Evolutionary conservation across 1,284 basidiomycete genomes (phyloP), one percentile per base, ranked within the genome.

Genomic region (Entoloma clypeatum): DNA sequence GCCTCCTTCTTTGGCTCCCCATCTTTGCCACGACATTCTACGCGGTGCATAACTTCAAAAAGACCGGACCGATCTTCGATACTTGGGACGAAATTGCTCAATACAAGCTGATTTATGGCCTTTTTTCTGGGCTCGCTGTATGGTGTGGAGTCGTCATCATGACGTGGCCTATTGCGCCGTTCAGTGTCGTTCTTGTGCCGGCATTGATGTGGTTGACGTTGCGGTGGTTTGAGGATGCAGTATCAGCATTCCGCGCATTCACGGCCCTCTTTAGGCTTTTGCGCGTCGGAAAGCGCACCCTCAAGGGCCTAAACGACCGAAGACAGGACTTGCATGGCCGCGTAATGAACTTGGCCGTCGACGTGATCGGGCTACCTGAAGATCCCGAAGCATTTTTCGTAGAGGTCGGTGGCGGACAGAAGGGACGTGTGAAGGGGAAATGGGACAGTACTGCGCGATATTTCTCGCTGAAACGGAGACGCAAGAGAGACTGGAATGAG

Each of bases 401-500:
- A 17, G 64, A 69, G 38, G 64, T 61, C 10, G 81, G 78, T 3
- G 77, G 75, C 24, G 65, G 57, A 54, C 75, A 86, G 57, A 85
- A 87, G 59, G 86, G 86, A 3, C 69, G 85, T 36, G 74, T 84
- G 16, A 64, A 70, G 49, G 77, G 76, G 8, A 53, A 60, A 3
- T 84, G 86, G 86, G 79, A 81, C 49, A 79, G 77, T 47, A 69
- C 73, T 36, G 65, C 77, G 14, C 74, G 77, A 48, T 92, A 91
- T 55, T 92, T 92, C 57, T 89, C 86, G 4, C 68, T 91, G 41
- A 73, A 74, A 45, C 66, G 88, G 48, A 65, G 88, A 53, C 68
- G 89, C 52, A 92, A 92, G 62, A 74, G 87, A 49, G 89, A 92
- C 54, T 92, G 88, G 88, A 88, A 90, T 53, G 88, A 91, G 64